Percentiles rank a stretch among this genome's conserved stretches.
These are phyloP conservation scores for Nitzschia putrida DNA, from an alignment of 108 stramenopile species.

Conservation along the genomic window DNA sequence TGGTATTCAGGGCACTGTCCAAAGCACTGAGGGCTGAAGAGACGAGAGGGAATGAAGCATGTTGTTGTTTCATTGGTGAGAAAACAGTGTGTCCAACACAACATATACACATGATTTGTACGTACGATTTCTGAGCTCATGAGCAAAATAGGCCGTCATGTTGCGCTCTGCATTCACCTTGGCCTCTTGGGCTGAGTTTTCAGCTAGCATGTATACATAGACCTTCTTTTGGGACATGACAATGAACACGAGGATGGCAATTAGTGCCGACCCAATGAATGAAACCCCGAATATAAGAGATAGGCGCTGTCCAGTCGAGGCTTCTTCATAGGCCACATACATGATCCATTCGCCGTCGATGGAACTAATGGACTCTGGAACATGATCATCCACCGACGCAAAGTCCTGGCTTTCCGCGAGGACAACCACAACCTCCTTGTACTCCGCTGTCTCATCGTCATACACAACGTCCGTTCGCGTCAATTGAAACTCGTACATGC, in stretches of 20 bases:
- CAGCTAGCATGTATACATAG: constrained; percentile 10
- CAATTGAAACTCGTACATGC: constrained; percentile 41
- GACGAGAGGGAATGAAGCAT: background rate
- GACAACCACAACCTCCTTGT: constrained; percentile 8
- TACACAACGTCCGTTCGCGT: constrained; percentile 47
- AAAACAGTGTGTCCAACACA: no score
- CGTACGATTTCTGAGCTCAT: constrained; percentile 45
- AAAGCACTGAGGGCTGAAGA: constrained; percentile 39
- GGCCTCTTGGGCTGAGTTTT: constrained; percentile 31
- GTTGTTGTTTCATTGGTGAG: background rate
- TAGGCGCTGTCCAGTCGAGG: background rate
- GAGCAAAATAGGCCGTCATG: constrained; percentile 55
- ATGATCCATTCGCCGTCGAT: constrained; percentile 20
- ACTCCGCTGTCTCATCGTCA: constrained; percentile 7
- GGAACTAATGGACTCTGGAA: background rate
- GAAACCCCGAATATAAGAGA: background rate
- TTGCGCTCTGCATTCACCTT: constrained; percentile 41
- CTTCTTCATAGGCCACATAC: constrained; percentile 7
- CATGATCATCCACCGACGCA: background rate
- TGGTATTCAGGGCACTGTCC: constrained; percentile 35
- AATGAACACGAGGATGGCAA: constrained; percentile 14
- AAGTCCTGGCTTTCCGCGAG: constrained; percentile 8
- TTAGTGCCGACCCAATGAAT: constrained; percentile 2
- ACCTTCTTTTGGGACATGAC: constrained; percentile 15
- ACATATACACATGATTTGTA: background rate